Percentiles rank a stretch among this genome's conserved stretches.
Evolutionary conservation across 805 yeast genomes (phyloP).

Genomic region (Candida broadrunensis): DNA sequence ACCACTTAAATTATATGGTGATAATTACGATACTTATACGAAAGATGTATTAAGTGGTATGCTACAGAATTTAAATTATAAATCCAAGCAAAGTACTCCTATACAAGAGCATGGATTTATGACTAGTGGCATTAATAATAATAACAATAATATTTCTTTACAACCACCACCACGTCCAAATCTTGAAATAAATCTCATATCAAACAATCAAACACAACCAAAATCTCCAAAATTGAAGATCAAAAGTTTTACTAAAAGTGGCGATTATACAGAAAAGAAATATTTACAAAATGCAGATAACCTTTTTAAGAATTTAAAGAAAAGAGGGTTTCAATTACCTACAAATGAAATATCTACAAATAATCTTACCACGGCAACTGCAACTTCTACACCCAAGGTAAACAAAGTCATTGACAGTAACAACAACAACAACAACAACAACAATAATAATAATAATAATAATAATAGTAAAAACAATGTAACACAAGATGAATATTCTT

Average conservation of each 20-base stretch:
- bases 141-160: neutral
- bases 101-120: neutral
- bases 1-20: slow-evolving; percentile 40
- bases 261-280: slow-evolving; percentile 33
- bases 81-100: slow-evolving; percentile 10
- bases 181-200: neutral
- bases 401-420: slow-evolving; percentile 12
- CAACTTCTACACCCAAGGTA: slow-evolving; percentile 39
- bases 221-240: slow-evolving; percentile 21
- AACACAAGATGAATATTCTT: slow-evolving; percentile 21
- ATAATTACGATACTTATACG: slow-evolving; percentile 40
- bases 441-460: slow-evolving; percentile 2
- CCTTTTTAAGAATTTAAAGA: slow-evolving; percentile 36
- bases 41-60: slow-evolving; percentile 29
- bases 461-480: slow-evolving; percentile 4
- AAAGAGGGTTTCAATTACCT: slow-evolving; percentile 22
- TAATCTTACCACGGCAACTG: slow-evolving; percentile 16
- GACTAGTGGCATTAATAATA: neutral
- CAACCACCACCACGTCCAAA: neutral
- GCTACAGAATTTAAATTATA: slow-evolving; percentile 15
- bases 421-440: slow-evolving; percentile 3
- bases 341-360: slow-evolving; percentile 1
- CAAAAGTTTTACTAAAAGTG: slow-evolving; percentile 27
- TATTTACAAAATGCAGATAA: slow-evolving; percentile 37
- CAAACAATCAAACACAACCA: neutral